phyloP scores from a whole-genome alignment of 805 yeast genomes.

The Candida maesae region DNA sequence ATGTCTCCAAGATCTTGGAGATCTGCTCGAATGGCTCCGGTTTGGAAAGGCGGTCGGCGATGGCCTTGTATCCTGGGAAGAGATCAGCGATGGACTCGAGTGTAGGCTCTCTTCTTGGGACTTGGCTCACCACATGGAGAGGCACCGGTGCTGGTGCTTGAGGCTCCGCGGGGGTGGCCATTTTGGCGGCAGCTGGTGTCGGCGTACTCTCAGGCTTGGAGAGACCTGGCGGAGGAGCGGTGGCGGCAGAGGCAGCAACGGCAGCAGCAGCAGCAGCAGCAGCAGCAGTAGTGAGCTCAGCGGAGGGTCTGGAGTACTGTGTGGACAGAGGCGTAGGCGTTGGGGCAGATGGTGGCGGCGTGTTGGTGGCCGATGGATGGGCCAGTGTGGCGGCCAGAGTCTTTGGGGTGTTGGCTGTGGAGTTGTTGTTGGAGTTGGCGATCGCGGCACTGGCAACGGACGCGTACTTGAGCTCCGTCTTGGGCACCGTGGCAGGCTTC shows the following conservation, averaged over 20 bases:
- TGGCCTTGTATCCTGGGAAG: constrained; percentile 28
- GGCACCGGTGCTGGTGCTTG: background rate
- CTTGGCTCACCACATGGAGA: background rate
- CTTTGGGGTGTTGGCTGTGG: constrained; percentile 21
- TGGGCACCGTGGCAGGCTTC: constrained; percentile 56
- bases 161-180: background rate
- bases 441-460: constrained; percentile 34
- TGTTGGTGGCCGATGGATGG: too few species aligned
- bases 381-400: background rate
- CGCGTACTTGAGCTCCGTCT: constrained; percentile 53
- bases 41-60: constrained; percentile 40
- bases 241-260: too few species aligned
- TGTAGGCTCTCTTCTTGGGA: background rate
- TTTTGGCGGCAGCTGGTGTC: background rate
- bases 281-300: too few species aligned
- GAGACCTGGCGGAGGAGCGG: background rate
- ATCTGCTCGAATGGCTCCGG: constrained; percentile 55
- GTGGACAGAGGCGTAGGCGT: constrained; percentile 1
- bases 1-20: constrained; percentile 62
- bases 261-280: too few species aligned
- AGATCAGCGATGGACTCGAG: constrained; percentile 11
- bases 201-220: too few species aligned
- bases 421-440: too few species aligned
- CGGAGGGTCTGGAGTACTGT: background rate
- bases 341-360: background rate